Conservation (phyloP, 2,329 filamentous ascomycete genomes). For the Colletotrichum tofieldiae region DNA sequence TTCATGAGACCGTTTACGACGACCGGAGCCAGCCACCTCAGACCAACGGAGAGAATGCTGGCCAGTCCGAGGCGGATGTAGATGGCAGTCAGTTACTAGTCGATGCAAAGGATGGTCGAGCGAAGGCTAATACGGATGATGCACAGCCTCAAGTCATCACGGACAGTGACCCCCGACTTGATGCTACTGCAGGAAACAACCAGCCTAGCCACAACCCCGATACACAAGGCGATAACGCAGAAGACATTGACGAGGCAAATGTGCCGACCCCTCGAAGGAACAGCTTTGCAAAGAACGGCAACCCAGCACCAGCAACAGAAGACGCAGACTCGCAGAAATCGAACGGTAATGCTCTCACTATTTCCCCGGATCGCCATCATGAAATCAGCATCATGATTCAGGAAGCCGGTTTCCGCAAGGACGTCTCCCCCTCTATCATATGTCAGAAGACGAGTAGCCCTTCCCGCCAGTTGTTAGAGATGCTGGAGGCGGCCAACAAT, state of each 20-base stretch:
- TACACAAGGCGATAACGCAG: not conserved
- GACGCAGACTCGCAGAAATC: slow-evolving; percentile 37
- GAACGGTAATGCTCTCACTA: slow-evolving; percentile 44
- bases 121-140: slow-evolving; percentile 35
- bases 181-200: not conserved
- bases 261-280: slow-evolving; percentile 15
- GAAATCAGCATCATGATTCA: slow-evolving; percentile 61
- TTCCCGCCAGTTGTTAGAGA: slow-evolving; percentile 50
- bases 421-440: slow-evolving; percentile 57
- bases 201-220: not conserved
- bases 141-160: slow-evolving; percentile 19
- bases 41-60: slow-evolving; percentile 19
- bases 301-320: slow-evolving; percentile 14
- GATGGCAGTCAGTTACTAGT: slow-evolving; percentile 50
- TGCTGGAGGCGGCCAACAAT: slow-evolving; percentile 41
- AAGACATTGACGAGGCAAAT: not conserved
- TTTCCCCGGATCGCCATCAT: slow-evolving; percentile 54
- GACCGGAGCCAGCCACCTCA: slow-evolving; percentile 28
- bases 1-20: slow-evolving; percentile 46
- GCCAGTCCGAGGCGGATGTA: slow-evolving; percentile 44
- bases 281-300: not conserved
- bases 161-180: not conserved
- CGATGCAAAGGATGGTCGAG: slow-evolving; percentile 43
- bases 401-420: slow-evolving; percentile 64
- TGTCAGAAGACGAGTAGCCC: slow-evolving; percentile 48